These are phyloP conservation scores for Thielaviopsis ethacetica DNA, from an alignment of 2,329 filamentous ascomycete genomes.

Conservation along the genomic window DNA sequence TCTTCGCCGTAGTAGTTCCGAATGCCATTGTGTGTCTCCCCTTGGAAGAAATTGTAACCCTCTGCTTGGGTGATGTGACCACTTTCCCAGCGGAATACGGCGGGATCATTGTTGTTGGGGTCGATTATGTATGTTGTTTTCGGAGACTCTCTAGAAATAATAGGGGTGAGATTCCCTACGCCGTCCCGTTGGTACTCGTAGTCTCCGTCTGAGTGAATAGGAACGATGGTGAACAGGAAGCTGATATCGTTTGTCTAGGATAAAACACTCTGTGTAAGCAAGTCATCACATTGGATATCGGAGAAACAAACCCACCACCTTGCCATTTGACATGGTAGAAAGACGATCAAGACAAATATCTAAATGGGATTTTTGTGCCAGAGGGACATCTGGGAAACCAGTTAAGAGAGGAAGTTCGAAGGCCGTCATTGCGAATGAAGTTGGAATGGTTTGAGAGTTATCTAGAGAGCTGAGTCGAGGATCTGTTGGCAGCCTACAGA, in stretches of 20 bases:
- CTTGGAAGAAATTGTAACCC: neutral
- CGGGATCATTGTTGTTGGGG: neutral
- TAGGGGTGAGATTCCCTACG: neutral
- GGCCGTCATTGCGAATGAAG: too few relatives aligned
- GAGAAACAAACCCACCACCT: neutral
- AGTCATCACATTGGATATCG: too few relatives aligned
- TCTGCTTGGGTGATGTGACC: neutral
- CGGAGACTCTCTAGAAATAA: neutral
- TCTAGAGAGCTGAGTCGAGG: too few relatives aligned
- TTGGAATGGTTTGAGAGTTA: too few relatives aligned
- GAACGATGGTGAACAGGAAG: neutral
- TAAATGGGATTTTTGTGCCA: too few relatives aligned
- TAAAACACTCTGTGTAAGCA: too few relatives aligned
- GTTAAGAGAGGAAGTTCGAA: too few relatives aligned
- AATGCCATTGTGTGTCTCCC: neutral
- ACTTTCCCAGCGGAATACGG: neutral
- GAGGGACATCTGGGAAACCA: too few relatives aligned
- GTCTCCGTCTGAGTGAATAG: neutral
- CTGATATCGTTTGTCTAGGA: too few relatives aligned
- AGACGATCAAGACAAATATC: too few relatives aligned
- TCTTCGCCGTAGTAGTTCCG: neutral
- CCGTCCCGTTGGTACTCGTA: neutral
- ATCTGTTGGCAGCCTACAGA: too few relatives aligned
- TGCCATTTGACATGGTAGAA: neutral
- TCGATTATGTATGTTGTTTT: neutral